Evolutionary conservation across 2,329 filamentous ascomycete species (phyloP).

Genomic region (Neonectria hederae): DNA sequence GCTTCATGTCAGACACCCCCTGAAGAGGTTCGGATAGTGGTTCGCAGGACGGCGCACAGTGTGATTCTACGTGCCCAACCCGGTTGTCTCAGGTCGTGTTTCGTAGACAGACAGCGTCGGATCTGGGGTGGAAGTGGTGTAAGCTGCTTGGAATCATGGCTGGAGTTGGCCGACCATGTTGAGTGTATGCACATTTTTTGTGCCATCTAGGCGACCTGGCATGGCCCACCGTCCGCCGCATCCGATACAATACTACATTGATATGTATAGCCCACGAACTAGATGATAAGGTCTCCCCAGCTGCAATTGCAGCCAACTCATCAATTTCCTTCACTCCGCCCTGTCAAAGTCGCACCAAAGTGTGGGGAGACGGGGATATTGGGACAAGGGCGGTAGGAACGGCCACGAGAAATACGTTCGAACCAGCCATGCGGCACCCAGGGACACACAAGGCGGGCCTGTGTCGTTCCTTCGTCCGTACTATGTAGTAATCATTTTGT

Average conservation of each 20-base stretch:
- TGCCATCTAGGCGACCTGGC: background rate
- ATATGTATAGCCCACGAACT: no score
- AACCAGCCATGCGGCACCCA: background rate
- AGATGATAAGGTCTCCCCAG: background rate
- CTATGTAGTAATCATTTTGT: conserved; percentile 18
- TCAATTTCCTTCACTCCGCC: background rate
- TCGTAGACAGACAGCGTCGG: conserved; percentile 6
- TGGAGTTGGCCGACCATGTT: background rate
- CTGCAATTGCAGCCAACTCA: background rate
- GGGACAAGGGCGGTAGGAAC: background rate
- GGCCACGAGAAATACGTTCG: background rate
- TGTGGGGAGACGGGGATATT: conserved; percentile 7
- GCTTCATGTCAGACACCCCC: background rate
- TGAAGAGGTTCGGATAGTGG: no score
- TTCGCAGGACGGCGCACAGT: background rate
- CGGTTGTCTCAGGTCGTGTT: conserved; percentile 18
- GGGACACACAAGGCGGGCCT: conserved; percentile 12
- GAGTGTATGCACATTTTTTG: background rate
- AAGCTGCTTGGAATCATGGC: background rate
- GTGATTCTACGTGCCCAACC: background rate
- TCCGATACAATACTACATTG: no score
- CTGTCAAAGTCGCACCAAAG: background rate
- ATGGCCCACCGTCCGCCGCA: background rate
- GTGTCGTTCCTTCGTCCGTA: conserved; percentile 9
- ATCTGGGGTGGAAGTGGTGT: conserved; percentile 11